Evolutionary conservation across 1,284 basidiomycete species (phyloP).

Genomic region (Pseudozyma hubeiensis): DNA sequence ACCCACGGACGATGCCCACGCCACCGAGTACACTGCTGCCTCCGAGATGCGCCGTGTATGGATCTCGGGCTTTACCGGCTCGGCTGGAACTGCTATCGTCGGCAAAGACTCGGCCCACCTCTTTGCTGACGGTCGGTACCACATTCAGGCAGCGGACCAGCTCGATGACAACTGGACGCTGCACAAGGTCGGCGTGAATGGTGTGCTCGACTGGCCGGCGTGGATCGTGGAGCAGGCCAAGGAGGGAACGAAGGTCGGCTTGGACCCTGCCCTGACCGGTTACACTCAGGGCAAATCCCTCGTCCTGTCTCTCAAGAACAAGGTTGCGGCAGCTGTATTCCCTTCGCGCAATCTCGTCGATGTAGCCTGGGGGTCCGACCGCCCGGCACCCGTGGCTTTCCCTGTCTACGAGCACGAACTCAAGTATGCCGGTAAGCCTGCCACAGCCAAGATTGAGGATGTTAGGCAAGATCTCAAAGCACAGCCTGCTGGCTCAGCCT

Average conservation of each 20-base stretch:
- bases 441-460: conserved; percentile 62
- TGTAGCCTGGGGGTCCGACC: conserved; percentile 78
- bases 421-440: conserved; percentile 77
- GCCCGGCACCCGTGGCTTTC: conserved; percentile 77
- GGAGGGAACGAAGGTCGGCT: conserved; percentile 76
- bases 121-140: conserved; percentile 89
- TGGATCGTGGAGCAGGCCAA: conserved; percentile 69
- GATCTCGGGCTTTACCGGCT: conserved; percentile 86
- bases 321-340: conserved; percentile 72
- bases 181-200: conserved; percentile 75
- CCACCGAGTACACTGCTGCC: conserved; percentile 84
- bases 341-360: conserved; percentile 82
- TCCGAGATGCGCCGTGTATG: conserved; percentile 85
- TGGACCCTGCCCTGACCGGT: conserved; percentile 88
- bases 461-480: conserved; percentile 44
- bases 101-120: conserved; percentile 73
- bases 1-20: conserved; percentile 87
- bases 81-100: conserved; percentile 84
- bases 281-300: conserved; percentile 73
- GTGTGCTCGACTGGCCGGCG: conserved; percentile 71
- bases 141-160: conserved; percentile 83
- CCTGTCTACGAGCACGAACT: conserved; percentile 81
- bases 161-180: conserved; percentile 83
- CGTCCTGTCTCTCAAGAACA: conserved; percentile 15
- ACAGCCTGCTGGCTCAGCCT: conserved; percentile 41